Conservation (phyloP, 352 stramenopile genomes). For the Globisporangium paroecandrum region DNA sequence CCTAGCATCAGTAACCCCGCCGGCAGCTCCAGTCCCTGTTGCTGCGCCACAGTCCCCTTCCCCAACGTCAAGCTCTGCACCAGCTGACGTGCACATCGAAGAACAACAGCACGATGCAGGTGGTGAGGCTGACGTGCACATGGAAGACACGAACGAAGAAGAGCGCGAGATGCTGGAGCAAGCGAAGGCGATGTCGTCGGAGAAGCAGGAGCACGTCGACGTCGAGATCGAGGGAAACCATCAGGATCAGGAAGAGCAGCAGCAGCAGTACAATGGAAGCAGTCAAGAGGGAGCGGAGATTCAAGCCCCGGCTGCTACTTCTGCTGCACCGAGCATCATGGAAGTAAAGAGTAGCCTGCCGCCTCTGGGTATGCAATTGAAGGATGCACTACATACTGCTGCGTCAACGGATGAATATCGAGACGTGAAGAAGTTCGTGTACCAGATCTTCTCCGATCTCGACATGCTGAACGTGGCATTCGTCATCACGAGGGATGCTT, state of each 20-base stretch:
- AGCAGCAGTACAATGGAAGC: not conserved
- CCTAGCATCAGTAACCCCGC: not conserved
- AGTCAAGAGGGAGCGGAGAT: not conserved
- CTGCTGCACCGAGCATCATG: not conserved
- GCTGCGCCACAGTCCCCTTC: not conserved
- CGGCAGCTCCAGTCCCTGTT: not conserved
- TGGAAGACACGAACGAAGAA: constrained; percentile 33
- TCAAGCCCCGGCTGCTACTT: constrained; percentile 1
- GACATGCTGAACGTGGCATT: constrained; percentile 53
- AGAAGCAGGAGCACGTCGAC: constrained; percentile 20
- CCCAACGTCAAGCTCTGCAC: not conserved
- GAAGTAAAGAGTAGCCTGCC: not conserved
- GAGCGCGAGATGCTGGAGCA: constrained; percentile 18
- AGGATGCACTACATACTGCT: constrained; percentile 38
- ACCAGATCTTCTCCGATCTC: constrained; percentile 67
- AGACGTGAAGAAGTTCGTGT: constrained; percentile 60
- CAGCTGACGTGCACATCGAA: not conserved
- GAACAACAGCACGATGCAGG: constrained; percentile 3
- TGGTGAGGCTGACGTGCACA: constrained; percentile 36
- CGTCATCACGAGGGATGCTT: constrained; percentile 19
- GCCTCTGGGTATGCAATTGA: constrained; percentile 40
- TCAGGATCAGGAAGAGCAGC: not conserved
- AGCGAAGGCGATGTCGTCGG: constrained; percentile 1
- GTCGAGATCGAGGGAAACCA: constrained; percentile 23
- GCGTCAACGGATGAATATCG: constrained; percentile 41